Evolutionary conservation across 208 protist genomes (phyloP).

Genomic region (Wallacemonas sp.): DNA sequence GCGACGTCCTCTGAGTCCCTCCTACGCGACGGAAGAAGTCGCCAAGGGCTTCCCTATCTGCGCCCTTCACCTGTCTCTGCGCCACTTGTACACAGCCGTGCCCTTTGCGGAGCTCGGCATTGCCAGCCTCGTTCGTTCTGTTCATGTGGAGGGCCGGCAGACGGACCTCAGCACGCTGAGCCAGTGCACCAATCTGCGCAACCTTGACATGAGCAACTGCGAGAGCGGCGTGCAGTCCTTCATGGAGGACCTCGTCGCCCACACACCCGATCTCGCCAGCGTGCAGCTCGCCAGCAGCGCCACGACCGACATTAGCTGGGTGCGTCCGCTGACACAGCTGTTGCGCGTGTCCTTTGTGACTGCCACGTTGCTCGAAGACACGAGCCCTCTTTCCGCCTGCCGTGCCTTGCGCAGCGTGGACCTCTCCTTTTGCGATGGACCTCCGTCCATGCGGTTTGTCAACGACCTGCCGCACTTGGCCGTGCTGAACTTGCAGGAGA

Average conservation of each 20-base stretch:
- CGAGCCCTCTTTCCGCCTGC: constrained; percentile 1
- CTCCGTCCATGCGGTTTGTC: not conserved
- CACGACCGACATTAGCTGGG: not conserved
- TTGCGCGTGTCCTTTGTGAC: not conserved
- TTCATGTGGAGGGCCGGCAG: not conserved
- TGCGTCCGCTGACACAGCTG: not conserved
- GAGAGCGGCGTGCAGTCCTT: not conserved
- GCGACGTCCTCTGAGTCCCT: not conserved
- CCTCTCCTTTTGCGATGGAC: constrained; percentile 18
- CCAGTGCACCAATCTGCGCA: not conserved
- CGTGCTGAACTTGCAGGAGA: constrained; percentile 21
- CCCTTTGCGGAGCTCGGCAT: constrained; percentile 1
- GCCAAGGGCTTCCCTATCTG: not conserved
- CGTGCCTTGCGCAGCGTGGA: constrained; percentile 14
- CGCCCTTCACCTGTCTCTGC: not conserved
- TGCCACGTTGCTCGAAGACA: not conserved
- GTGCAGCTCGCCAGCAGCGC: not conserved
- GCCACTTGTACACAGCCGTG: not conserved
- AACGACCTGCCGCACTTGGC: constrained; percentile 13
- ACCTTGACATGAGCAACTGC: not conserved
- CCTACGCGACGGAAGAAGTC: not conserved
- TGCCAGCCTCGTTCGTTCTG: not conserved
- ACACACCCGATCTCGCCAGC: not conserved
- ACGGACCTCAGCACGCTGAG: not conserved
- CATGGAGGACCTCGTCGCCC: not conserved